Conservation (phyloP, 495 filamentous ascomycete species). For the Hypoxylon fuscum region DNA sequence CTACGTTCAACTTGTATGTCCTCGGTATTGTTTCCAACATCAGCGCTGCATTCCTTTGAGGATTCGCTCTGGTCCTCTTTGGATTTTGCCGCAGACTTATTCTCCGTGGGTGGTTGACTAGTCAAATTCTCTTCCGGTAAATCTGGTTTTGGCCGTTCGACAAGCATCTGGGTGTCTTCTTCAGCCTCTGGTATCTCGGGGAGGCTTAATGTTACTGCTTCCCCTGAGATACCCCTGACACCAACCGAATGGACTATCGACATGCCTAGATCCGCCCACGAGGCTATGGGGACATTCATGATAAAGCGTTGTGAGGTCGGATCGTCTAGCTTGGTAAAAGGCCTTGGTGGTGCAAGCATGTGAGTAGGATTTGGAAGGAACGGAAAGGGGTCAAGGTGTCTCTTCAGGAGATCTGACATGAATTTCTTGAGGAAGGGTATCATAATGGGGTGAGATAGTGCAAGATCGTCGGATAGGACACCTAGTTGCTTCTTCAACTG, state of each 20-base stretch:
- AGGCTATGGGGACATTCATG: constrained; percentile 42
- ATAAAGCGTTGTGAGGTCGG: constrained; percentile 63
- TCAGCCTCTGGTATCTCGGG: constrained; percentile 47
- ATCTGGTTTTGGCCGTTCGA: constrained; percentile 39
- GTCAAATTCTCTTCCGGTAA: constrained; percentile 21
- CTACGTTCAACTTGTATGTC: constrained; percentile 45
- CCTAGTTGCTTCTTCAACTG: constrained; percentile 74
- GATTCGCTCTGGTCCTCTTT: constrained; percentile 40
- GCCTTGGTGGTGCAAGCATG: constrained; percentile 40
- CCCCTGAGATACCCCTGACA: constrained; percentile 44
- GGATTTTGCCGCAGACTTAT: constrained; percentile 11
- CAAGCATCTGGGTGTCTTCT: constrained; percentile 51
- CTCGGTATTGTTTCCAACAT: constrained; percentile 30
- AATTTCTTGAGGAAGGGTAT: constrained; percentile 67
- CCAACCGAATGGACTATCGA: constrained; percentile 46
- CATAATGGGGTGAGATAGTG: constrained; percentile 73
- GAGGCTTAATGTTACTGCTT: constrained; percentile 46
- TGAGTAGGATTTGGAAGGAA: constrained; percentile 71
- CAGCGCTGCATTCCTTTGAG: constrained; percentile 29
- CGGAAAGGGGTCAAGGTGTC: constrained; percentile 77
- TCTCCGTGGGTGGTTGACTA: constrained; percentile 4
- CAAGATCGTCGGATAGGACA: constrained; percentile 75
- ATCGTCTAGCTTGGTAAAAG: constrained; percentile 49
- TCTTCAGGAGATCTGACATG: constrained; percentile 69
- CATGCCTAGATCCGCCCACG: constrained; percentile 56